These are phyloP conservation scores for Cnidoscolus chayamansa DNA, from an alignment of 441 rosid species.

Conservation along the genomic window DNA sequence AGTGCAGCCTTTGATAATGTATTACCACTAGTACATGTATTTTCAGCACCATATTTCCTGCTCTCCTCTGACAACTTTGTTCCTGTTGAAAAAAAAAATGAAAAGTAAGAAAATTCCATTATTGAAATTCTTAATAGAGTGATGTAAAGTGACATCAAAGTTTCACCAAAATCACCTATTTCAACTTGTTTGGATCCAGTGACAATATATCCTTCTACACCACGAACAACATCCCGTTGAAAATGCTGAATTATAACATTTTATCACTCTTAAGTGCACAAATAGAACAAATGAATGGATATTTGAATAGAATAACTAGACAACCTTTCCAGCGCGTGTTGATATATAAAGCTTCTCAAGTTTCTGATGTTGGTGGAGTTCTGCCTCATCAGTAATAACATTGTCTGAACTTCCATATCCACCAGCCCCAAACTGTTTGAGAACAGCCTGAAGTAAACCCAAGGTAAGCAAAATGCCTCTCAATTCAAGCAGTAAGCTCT, in stretches of 20 bases:
- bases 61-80: constrained; percentile 83
- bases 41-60: constrained; percentile 80
- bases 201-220: constrained; percentile 81
- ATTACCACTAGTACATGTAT: constrained; percentile 81
- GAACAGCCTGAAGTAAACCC: constrained; percentile 61
- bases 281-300: neutral
- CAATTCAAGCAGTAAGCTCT: neutral
- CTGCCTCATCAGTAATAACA: constrained; percentile 68
- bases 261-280: neutral
- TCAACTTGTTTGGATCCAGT: constrained; percentile 89
- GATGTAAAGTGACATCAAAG: constrained; percentile 3
- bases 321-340: constrained; percentile 87
- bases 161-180: constrained; percentile 51
- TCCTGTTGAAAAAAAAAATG: constrained; percentile 42
- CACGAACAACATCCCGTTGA: constrained; percentile 88
- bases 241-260: constrained; percentile 54
- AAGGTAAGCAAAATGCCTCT: neutral
- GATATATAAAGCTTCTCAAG: constrained; percentile 91
- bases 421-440: constrained; percentile 83
- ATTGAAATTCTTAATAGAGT: constrained; percentile 10
- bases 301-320: constrained; percentile 7
- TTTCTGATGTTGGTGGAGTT: constrained; percentile 73
- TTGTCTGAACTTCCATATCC: constrained; percentile 81
- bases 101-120: constrained; percentile 11
- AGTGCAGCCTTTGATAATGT: constrained; percentile 73